Evolutionary conservation across 345 rosid genomes (phyloP).

Genomic region (Populus davidiana): DNA sequence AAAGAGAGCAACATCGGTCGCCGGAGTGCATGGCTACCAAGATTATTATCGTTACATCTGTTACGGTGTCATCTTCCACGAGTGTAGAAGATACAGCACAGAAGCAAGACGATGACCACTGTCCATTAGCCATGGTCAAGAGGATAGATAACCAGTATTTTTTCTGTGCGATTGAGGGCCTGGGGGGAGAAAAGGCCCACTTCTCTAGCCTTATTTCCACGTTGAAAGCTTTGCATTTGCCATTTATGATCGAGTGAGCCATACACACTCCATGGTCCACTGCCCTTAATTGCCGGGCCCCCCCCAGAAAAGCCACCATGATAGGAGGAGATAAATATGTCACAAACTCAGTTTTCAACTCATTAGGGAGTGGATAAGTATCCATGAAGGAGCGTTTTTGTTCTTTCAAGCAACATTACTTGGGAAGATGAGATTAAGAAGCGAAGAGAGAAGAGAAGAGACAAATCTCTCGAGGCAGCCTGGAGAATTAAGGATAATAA

Average conservation of each 20-base stretch:
- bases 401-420: slow-evolving; percentile 6
- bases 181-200: no score
- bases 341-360: background rate
- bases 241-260: background rate
- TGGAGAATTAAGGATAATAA: background rate
- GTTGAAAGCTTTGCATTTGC: background rate
- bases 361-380: slow-evolving; percentile 24
- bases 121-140: background rate
- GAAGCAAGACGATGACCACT: background rate
- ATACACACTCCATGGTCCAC: slow-evolving; percentile 24
- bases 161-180: background rate
- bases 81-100: no score
- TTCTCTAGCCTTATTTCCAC: background rate
- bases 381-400: slow-evolving; percentile 30
- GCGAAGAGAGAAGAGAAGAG: background rate
- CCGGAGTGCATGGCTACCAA: background rate
- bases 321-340: background rate
- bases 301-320: background rate
- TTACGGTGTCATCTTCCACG: background rate
- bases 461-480: background rate
- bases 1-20: background rate
- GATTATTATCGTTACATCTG: no score
- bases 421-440: slow-evolving; percentile 18
- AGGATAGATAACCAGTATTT: background rate
- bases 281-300: background rate